Evolutionary conservation across 2,329 filamentous ascomycete species (phyloP).

Genomic region (Onygenales sp.): DNA sequence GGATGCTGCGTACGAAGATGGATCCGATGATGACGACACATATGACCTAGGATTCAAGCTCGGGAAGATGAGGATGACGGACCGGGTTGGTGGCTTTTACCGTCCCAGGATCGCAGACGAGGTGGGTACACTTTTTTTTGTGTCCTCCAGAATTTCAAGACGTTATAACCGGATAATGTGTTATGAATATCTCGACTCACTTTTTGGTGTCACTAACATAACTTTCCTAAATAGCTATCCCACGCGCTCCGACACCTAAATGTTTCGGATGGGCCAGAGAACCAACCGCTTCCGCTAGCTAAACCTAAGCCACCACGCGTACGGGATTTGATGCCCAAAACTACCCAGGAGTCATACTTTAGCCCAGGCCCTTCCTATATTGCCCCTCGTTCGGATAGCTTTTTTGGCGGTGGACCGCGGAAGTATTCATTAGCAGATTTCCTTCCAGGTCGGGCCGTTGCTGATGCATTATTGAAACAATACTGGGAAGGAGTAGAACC

Average conservation of each 20-base stretch:
- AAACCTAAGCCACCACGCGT: background rate
- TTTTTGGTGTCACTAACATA: background rate
- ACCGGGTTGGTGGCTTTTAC: conserved; percentile 63
- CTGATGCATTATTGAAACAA: conserved; percentile 54
- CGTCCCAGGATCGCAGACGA: conserved; percentile 63
- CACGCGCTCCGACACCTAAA: background rate
- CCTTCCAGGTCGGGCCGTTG: conserved; percentile 48
- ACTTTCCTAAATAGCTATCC: background rate
- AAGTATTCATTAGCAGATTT: conserved; percentile 48
- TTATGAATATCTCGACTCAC: background rate
- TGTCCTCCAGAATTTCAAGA: background rate
- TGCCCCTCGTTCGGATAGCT: conserved; percentile 56
- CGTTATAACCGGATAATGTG: too few species aligned
- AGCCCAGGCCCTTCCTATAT: conserved; percentile 58
- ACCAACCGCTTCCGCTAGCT: background rate
- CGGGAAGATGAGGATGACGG: conserved; percentile 63
- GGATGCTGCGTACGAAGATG: conserved; percentile 60
- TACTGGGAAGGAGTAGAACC: conserved; percentile 62
- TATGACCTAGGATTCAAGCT: conserved; percentile 64
- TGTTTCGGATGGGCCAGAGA: background rate
- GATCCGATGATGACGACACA: conserved; percentile 51
- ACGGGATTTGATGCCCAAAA: conserved; percentile 1
- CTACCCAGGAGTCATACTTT: conserved; percentile 39
- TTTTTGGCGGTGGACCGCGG: conserved; percentile 48
- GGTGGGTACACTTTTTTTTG: conserved; percentile 33